Evolutionary conservation across 345 rosid genomes (phyloP).

Genomic region (Camelina neglecta): DNA sequence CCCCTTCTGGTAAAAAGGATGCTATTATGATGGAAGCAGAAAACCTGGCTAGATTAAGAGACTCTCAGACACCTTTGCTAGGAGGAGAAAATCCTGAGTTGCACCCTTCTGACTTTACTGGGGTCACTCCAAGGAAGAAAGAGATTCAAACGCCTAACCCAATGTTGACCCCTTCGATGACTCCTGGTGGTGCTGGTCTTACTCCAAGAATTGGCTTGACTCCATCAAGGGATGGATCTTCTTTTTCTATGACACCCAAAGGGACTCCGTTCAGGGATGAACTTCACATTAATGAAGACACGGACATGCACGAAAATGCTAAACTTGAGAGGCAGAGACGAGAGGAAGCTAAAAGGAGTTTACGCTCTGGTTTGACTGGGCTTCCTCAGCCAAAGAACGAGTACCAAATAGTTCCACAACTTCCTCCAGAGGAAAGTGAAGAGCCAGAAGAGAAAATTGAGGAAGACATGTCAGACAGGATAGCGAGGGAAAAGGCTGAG

Average conservation of each 20-base stretch:
- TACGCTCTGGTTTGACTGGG: conserved; percentile 69
- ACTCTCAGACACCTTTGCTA: conserved; percentile 94
- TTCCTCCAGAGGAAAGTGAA: conserved; percentile 79
- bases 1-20: conserved; percentile 97
- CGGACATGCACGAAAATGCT: conserved; percentile 76
- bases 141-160: conserved; percentile 95
- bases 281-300: conserved; percentile 91
- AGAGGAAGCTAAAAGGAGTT: conserved; percentile 78
- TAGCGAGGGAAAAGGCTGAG: conserved; percentile 88
- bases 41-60: conserved; percentile 92
- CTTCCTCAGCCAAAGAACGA: conserved; percentile 98
- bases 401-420: conserved; percentile 85
- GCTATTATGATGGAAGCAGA: conserved; percentile 99
- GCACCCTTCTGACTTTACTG: conserved; percentile 99
- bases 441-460: conserved; percentile 93
- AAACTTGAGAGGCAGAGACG: conserved; percentile 80
- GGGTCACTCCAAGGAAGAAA: conserved; percentile 91
- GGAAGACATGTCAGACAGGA: conserved; percentile 97
- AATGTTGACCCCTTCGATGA: conserved; percentile 87
- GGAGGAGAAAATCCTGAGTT: conserved; percentile 99
- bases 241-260: conserved; percentile 85
- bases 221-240: conserved; percentile 83
- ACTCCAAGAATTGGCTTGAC: conserved; percentile 96
- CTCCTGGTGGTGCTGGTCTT: conserved; percentile 78
- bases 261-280: conserved; percentile 98